phyloP scores from a whole-genome alignment of 257 asterid genomes.

The Ehretia macrophylla region DNA sequence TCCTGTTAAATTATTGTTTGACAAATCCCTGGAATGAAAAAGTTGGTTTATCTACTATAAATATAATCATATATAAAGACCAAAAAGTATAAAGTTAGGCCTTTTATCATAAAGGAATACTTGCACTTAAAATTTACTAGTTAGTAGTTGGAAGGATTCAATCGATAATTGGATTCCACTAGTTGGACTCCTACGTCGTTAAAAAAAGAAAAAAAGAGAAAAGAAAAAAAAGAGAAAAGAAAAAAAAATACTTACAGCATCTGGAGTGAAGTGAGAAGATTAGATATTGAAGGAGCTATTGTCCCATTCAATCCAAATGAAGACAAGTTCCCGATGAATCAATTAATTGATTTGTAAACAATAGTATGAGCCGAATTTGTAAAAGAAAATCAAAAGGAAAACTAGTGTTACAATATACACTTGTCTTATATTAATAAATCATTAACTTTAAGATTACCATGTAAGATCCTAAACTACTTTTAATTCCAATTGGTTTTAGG shows the following conservation, averaged over 20 bases:
- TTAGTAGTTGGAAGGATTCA: too few relatives aligned
- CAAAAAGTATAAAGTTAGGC: neutral
- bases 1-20: constrained; percentile 21
- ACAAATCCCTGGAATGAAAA: constrained; percentile 12
- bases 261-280: constrained; percentile 3
- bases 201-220: too few relatives aligned
- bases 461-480: too few relatives aligned
- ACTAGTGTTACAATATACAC: too few relatives aligned
- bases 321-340: constrained; percentile 4
- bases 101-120: neutral
- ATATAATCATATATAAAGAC: neutral
- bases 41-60: neutral
- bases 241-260: neutral
- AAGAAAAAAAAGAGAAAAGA: too few relatives aligned
- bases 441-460: too few relatives aligned
- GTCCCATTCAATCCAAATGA: constrained; percentile 8
- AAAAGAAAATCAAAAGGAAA: too few relatives aligned
- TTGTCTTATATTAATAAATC: too few relatives aligned
- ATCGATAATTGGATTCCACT: too few relatives aligned
- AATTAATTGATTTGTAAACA: neutral
- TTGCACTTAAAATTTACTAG: too few relatives aligned
- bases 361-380: too few relatives aligned
- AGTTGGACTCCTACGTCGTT: neutral
- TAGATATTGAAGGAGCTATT: constrained; percentile 14
- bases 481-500: too few relatives aligned